phyloP scores from a whole-genome alignment of 1,139 yeast species.

The Debaryomyces sp. region DNA sequence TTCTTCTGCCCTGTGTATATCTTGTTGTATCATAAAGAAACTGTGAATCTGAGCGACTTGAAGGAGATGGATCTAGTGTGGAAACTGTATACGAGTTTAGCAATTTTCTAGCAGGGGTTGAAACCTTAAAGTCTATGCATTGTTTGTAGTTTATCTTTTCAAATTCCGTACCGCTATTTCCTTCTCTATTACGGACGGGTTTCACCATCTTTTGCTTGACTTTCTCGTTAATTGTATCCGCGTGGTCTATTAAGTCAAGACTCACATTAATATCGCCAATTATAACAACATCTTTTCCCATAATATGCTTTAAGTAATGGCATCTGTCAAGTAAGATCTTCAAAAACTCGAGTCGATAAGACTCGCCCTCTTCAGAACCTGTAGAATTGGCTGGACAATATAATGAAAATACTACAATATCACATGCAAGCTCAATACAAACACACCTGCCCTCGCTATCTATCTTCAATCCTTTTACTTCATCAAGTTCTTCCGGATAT shows the following conservation, averaged over 20 bases:
- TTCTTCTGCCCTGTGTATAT: constrained; percentile 52
- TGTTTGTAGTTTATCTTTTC: constrained; percentile 43
- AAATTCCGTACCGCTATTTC: constrained; percentile 24
- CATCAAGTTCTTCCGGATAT: constrained; percentile 50
- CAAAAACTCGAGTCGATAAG: constrained; percentile 60
- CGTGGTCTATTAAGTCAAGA: constrained; percentile 79
- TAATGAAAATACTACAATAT: constrained; percentile 68
- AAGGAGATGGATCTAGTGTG: constrained; percentile 12
- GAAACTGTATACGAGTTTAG: constrained; percentile 41
- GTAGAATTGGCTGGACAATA: constrained; percentile 93
- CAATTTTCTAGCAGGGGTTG: constrained; percentile 44
- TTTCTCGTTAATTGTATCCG: constrained; percentile 61
- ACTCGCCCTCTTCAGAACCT: constrained; percentile 70
- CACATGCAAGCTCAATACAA: constrained; percentile 67
- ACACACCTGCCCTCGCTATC: constrained; percentile 88
- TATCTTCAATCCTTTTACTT: constrained; percentile 45
- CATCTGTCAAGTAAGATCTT: constrained; percentile 62
- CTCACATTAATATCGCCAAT: constrained; percentile 90
- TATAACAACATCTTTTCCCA: constrained; percentile 69
- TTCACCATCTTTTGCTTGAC: constrained; percentile 27
- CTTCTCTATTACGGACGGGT: constrained; percentile 22
- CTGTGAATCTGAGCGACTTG: constrained; percentile 14
- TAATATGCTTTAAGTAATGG: constrained; percentile 41
- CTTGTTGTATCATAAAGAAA: constrained; percentile 71
- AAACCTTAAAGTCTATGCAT: constrained; percentile 44